Evolutionary conservation across 1,284 basidiomycete genomes (phyloP).

Genomic region (Vanrija sp.): DNA sequence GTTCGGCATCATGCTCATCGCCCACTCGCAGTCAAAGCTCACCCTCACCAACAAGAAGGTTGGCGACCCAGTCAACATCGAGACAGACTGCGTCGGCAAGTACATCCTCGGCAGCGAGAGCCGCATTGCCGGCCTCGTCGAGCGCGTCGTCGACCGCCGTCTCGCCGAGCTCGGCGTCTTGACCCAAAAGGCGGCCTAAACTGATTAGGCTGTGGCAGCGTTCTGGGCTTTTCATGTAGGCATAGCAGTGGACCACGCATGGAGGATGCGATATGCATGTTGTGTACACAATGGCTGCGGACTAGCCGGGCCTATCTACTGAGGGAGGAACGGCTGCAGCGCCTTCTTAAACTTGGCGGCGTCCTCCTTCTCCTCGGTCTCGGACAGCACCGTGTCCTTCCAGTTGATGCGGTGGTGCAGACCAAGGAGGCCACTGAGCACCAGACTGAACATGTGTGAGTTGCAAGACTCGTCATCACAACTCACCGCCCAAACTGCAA

Average conservation of each 20-base stretch:
- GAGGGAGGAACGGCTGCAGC: constrained; percentile 62
- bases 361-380: constrained; percentile 77
- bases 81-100: constrained; percentile 56
- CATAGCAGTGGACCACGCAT: background rate
- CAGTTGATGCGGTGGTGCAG: constrained; percentile 78
- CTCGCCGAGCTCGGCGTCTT: constrained; percentile 13
- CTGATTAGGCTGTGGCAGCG: background rate
- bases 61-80: constrained; percentile 85
- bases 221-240: background rate
- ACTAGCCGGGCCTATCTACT: background rate
- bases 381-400: constrained; percentile 75
- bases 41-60: constrained; percentile 71
- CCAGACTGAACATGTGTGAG: constrained; percentile 57
- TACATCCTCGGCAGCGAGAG: constrained; percentile 66
- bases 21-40: constrained; percentile 86
- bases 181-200: constrained; percentile 5
- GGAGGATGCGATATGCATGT: background rate
- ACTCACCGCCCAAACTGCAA: constrained; percentile 87
- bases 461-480: too few species aligned
- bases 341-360: constrained; percentile 74
- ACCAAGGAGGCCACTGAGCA: constrained; percentile 67
- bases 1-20: constrained; percentile 95
- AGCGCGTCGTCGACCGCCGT: constrained; percentile 61
- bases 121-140: constrained; percentile 60
- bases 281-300: background rate